A percentile compares a stretch with the other conserved stretches of the same genome.
These are phyloP conservation scores for Adansonia madagascariensis DNA, from an alignment of 441 rosid species.

Conservation along the genomic window DNA sequence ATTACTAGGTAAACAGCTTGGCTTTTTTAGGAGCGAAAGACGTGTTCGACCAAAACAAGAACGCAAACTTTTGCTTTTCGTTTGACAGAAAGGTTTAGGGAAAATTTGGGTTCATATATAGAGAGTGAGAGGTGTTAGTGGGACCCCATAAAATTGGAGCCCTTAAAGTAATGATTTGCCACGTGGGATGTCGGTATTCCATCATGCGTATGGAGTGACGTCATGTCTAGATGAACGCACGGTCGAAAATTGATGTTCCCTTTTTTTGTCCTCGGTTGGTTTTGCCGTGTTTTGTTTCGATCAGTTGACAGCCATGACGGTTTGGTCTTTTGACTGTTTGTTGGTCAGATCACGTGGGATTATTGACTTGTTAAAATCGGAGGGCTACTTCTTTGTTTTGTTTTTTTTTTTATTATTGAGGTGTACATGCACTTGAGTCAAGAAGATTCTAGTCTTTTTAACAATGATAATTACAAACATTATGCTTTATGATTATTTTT, in stretches of 20 bases:
- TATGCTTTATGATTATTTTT: too few species aligned
- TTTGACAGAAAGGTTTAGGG: too few species aligned
- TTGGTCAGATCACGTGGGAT: background rate
- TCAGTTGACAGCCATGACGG: background rate
- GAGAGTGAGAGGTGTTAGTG: background rate
- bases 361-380: background rate
- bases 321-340: background rate
- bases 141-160: constrained; percentile 19
- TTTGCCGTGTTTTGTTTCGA: background rate
- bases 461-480: background rate
- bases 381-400: too few species aligned
- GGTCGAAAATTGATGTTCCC: background rate
- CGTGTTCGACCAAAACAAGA: background rate
- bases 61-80: too few species aligned
- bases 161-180: constrained; percentile 26
- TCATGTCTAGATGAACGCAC: background rate
- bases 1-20: background rate
- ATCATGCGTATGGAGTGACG: constrained; percentile 44
- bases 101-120: background rate
- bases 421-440: background rate
- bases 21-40: background rate
- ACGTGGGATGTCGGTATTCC: constrained; percentile 16
- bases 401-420: background rate
- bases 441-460: background rate
- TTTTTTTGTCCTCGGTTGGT: background rate